Base-by-base conservation (phyloP, 306 rosid species). In the Medicago arabica region DNA sequence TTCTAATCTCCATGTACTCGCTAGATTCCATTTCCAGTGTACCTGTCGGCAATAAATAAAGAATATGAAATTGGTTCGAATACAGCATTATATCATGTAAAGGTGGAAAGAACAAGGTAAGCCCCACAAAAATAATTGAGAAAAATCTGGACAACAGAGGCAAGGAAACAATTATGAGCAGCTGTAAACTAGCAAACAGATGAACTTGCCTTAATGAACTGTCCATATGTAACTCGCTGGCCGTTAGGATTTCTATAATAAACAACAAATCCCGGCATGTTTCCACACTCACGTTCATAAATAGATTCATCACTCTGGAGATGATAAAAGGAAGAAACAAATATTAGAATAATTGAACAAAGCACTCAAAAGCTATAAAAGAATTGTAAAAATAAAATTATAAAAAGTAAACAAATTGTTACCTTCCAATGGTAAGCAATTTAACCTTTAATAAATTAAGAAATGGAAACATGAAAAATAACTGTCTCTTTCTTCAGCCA, bases 221-320 rank as follows among this genome's bases (percentile, higher is more conserved):
- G 99, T 79, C 93, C 93, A 66, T 90, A 95, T 11, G 93, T 85
- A 75, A 95, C 99, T 67, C 99, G 88, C 80, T 92, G 97, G 82
- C 97, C 88, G 82, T 95, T 86, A 17, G 99, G 99, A 84, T 85
- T 88, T 86, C 99, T 87, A 77, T 95, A 95, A 86, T 92, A 95
- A 61, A 95, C 97, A 46, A 97, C 97, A 83, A 95, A 95, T 62
- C 99, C 99, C 1, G 99, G 99, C 99, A 89, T 95, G 86, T 95
- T 95, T 84, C 99, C 97, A 72, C 99, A 95, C 70, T 95, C 99
- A 12, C 97, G 93, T 78, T 95, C 99, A 82, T 95, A 95, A 76
- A 95, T 72, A 78, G 99, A 86, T 85, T 95, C 99, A 79, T 90
- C 99, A 75, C 97, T 90, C 99, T 95, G 96, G 36, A 72, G 80